phyloP scores from a whole-genome alignment of 2,329 filamentous ascomycete genomes.

The Furcasterigmium sp. region DNA sequence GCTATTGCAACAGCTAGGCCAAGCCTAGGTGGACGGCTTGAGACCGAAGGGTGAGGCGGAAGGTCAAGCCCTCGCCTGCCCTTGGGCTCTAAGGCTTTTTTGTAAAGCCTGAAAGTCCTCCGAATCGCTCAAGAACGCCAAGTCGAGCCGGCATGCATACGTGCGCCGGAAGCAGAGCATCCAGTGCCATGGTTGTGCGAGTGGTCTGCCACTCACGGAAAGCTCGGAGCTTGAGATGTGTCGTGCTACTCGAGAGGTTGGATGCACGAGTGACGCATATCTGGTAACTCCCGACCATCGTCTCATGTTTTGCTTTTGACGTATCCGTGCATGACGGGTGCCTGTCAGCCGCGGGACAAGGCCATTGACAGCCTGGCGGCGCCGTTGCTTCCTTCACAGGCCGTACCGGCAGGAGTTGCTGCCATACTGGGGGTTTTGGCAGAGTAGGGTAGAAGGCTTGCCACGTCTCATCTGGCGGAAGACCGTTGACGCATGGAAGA shows the following conservation, averaged over 20 bases:
- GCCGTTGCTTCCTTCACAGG: no score
- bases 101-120: no score
- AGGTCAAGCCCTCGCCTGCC: background rate
- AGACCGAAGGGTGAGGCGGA: background rate
- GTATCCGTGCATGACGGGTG: background rate
- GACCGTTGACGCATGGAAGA: background rate
- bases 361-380: no score
- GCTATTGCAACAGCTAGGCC: no score
- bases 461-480: background rate
- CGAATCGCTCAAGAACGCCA: no score
- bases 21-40: no score
- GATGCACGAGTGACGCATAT: background rate
- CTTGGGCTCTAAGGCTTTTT: no score
- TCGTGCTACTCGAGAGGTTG: background rate
- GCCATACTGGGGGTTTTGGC: no score
- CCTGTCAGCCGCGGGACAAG: background rate
- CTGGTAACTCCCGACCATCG: background rate
- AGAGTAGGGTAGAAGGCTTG: no score
- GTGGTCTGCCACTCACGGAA: background rate
- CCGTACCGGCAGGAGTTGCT: no score
- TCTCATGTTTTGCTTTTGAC: background rate
- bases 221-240: background rate
- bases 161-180: background rate
- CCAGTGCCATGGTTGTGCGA: background rate
- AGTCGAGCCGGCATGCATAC: background rate